Percentiles rank a stretch among this genome's conserved stretches.
phyloP scores from a whole-genome alignment of 306 rosid species.

The Gastrolobium villosum region DNA sequence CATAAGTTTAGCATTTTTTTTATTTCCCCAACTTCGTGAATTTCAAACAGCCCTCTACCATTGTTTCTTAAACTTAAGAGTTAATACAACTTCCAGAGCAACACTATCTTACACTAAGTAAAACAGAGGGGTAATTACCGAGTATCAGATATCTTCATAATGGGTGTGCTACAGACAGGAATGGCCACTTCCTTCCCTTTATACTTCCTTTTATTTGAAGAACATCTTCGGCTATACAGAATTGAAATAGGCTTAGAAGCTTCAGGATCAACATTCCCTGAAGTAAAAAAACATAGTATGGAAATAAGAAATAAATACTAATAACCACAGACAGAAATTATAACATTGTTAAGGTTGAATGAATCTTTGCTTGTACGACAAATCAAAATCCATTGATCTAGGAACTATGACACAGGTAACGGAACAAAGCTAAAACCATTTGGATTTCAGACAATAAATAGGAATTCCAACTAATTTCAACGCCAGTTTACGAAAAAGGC shows the following conservation, averaged over 20 bases:
- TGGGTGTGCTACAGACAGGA: constrained; percentile 49
- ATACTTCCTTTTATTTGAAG: constrained; percentile 52
- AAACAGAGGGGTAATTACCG: constrained; percentile 51
- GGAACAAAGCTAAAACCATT: neutral
- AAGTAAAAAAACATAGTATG: constrained; percentile 21
- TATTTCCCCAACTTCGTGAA: neutral
- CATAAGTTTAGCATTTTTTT: neutral
- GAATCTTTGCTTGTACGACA: neutral
- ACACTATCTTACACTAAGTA: neutral
- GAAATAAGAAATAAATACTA: neutral
- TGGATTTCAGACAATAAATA: neutral
- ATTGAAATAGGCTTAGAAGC: constrained; percentile 56
- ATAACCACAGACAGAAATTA: neutral
- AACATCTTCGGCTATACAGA: constrained; percentile 48
- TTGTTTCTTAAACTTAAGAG: neutral
- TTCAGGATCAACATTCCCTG: constrained; percentile 52
- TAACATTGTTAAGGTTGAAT: neutral
- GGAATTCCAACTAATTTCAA: neutral
- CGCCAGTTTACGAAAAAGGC: too few relatives aligned
- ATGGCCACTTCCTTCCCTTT: constrained; percentile 52
- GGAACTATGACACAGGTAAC: too few relatives aligned
- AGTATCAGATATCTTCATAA: constrained; percentile 7
- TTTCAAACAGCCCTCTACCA: constrained; percentile 1
- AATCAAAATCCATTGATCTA: neutral
- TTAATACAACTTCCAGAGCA: constrained; percentile 3